Percentiles rank a stretch among this genome's conserved stretches.
Conservation (phyloP, 176 grass and related monocot species). For the Pontederia crassipes region DNA sequence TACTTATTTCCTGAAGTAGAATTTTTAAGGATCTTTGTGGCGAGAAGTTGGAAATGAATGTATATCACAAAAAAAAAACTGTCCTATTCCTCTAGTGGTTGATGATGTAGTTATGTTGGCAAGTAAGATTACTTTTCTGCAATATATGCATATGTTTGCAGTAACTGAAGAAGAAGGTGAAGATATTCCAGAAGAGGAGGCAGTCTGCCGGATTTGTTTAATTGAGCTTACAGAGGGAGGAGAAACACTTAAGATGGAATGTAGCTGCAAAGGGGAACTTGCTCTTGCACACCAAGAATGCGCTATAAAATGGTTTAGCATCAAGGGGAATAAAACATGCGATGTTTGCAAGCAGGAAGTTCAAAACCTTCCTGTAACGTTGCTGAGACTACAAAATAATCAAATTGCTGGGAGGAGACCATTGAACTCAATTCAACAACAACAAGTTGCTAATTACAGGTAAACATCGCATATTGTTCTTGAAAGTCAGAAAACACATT, state of each 20-base stretch:
- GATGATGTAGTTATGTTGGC: too few species aligned
- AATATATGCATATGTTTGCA: constrained; percentile 5
- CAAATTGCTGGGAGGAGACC: constrained; percentile 44
- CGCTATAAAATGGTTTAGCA: constrained; percentile 99
- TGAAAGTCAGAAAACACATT: too few species aligned
- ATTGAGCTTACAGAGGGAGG: constrained; percentile 89
- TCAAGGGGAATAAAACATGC: constrained; percentile 97
- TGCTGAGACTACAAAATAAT: constrained; percentile 72
- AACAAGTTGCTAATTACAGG: constrained; percentile 59
- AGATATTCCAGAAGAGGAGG: constrained; percentile 99
- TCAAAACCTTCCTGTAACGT: constrained; percentile 78
- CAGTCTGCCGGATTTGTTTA: constrained; percentile 91
- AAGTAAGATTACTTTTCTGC: neutral
- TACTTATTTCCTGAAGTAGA: too few species aligned
- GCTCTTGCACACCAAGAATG: constrained; percentile 96
- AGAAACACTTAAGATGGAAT: constrained; percentile 99
- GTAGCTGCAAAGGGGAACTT: constrained; percentile 98
- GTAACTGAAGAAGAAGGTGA: constrained; percentile 56
- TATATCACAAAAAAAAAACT: too few species aligned
- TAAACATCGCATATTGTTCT: neutral
- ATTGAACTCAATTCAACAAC: constrained; percentile 46
- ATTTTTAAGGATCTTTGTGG: too few species aligned
- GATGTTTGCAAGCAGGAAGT: constrained; percentile 93
- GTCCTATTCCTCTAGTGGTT: too few species aligned
- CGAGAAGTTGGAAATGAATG: too few species aligned